Percentiles rank a stretch among this genome's conserved stretches.
Conservation (phyloP, 2,329 filamentous ascomycete species). For the Dryadomyces sulphureus region DNA sequence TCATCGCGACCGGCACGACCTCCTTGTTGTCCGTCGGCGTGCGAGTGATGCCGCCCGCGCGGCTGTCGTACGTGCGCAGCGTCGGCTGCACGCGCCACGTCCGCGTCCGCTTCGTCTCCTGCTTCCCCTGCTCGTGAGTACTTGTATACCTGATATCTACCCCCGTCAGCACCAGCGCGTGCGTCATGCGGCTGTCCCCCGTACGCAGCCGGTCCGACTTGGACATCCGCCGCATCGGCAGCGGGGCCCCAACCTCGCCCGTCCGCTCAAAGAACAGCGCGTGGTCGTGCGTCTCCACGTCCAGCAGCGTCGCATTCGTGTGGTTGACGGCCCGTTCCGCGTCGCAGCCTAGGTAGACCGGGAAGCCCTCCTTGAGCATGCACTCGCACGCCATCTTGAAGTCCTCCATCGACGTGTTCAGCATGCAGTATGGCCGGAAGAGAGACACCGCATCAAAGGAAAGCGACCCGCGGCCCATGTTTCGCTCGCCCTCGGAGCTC, state of each 20-base stretch:
- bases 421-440: not conserved
- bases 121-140: too few relatives aligned
- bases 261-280: not conserved
- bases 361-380: not conserved
- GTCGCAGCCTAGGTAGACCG: not conserved
- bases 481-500: too few relatives aligned
- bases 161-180: not conserved
- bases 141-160: not conserved
- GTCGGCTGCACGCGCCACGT: not conserved
- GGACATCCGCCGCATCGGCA: not conserved
- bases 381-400: constrained; percentile 1
- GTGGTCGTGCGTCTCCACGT: not conserved
- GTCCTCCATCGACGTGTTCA: constrained; percentile 1
- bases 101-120: not conserved
- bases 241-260: not conserved
- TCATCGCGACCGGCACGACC: not conserved
- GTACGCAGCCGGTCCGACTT: not conserved
- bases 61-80: not conserved
- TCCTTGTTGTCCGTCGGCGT: not conserved
- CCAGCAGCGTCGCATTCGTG: not conserved
- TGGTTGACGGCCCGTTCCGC: not conserved
- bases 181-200: constrained; percentile 1
- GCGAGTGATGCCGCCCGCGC: too few relatives aligned
- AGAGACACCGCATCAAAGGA: not conserved
- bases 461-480: too few relatives aligned